phyloP scores from a whole-genome alignment of 768 basidiomycete species.

The Cystofilobasidium ferigula region DNA sequence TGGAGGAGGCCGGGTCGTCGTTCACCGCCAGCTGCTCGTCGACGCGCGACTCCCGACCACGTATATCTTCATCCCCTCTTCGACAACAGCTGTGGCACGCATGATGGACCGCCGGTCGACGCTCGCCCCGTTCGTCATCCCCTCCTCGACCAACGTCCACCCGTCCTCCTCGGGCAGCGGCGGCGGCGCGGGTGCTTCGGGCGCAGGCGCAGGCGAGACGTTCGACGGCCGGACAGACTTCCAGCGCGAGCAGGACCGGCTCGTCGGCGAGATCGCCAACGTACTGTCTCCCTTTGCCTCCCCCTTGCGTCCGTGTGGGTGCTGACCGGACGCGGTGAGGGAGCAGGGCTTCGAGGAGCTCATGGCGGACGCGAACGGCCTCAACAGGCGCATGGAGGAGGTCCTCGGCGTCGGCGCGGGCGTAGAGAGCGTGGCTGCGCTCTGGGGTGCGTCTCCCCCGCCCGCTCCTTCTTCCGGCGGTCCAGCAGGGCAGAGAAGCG shows the following conservation, averaged over 20 bases:
- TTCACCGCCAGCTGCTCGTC: not conserved
- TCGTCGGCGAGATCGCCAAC: constrained; percentile 61
- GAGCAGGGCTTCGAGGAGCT: constrained; percentile 75
- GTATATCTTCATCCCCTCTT: not conserved
- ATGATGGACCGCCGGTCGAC: constrained; percentile 18
- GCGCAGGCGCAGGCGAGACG: too few species aligned
- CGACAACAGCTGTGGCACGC: too few species aligned
- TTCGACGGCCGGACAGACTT: constrained; percentile 50
- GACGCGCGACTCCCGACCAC: not conserved
- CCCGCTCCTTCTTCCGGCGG: too few species aligned
- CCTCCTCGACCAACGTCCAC: constrained; percentile 7
- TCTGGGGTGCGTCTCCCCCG: constrained; percentile 63
- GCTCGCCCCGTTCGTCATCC: constrained; percentile 22
- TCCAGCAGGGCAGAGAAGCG: too few species aligned
- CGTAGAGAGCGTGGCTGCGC: constrained; percentile 72
- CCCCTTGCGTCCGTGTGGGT: not conserved
- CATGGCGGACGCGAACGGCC: constrained; percentile 66
- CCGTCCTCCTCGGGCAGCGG: not conserved
- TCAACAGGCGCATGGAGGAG: constrained; percentile 86
- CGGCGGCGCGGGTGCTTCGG: too few species aligned
- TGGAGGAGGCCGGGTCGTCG: not conserved
- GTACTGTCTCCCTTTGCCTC: constrained; percentile 39
- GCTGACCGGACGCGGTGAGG: not conserved
- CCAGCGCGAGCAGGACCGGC: constrained; percentile 63
- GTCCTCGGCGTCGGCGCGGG: constrained; percentile 84